Conservation (phyloP, 2,329 filamentous ascomycete genomes). For the Byssoonygena ceratinophila region DNA sequence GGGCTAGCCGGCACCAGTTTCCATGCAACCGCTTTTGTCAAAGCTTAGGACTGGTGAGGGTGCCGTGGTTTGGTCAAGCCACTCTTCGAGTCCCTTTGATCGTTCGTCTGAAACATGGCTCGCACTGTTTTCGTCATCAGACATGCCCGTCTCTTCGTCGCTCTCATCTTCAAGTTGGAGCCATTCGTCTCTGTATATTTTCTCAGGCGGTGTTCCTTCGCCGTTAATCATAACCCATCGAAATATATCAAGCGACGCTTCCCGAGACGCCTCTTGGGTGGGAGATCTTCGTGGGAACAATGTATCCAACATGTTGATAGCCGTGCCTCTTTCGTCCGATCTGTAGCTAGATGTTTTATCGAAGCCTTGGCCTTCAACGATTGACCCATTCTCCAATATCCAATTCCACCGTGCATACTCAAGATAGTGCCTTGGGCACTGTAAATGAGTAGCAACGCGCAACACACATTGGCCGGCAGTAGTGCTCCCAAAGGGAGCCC, state of each 20-base stretch:
- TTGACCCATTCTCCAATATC: slow-evolving; percentile 3
- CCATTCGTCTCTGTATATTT: slow-evolving; percentile 18
- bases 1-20: not conserved
- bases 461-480: slow-evolving; percentile 1
- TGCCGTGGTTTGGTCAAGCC: slow-evolving; percentile 3
- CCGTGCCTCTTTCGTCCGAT: slow-evolving; percentile 4
- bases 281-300: not conserved
- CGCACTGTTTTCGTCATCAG: slow-evolving; percentile 1
- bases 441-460: not conserved
- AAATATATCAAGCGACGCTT: slow-evolving; percentile 18
- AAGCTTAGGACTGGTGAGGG: not conserved
- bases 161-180: slow-evolving; percentile 15
- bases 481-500: not conserved
- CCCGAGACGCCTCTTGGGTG: slow-evolving; percentile 14
- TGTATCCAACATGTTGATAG: slow-evolving; percentile 6
- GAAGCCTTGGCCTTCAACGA: not conserved
- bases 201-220: slow-evolving; percentile 14
- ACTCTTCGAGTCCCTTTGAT: slow-evolving; percentile 5
- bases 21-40: not conserved
- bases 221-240: slow-evolving; percentile 17
- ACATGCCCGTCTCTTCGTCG: slow-evolving; percentile 5
- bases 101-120: slow-evolving; percentile 3
- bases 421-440: not conserved
- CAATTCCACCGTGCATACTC: slow-evolving; percentile 4
- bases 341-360: not conserved